phyloP scores from a whole-genome alignment of 371 early-diverging fungal species.

The Blakeslea trispora region DNA sequence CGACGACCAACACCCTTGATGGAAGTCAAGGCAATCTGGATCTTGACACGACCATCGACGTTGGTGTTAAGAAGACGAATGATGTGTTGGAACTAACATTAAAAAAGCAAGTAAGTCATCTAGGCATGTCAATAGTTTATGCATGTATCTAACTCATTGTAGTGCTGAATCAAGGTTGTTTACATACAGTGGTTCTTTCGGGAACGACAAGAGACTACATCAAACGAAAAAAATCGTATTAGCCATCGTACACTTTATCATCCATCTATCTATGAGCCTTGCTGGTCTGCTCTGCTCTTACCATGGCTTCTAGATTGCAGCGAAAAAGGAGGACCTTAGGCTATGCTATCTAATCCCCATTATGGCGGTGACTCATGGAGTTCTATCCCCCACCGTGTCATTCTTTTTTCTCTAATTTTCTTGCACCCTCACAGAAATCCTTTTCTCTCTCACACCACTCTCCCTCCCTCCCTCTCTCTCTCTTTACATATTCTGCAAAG shows the following conservation, averaged over 20 bases:
- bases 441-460: too few species aligned
- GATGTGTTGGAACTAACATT: conserved; percentile 90
- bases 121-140: too few species aligned
- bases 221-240: background rate
- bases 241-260: background rate
- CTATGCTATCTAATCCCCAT: background rate
- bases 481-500: too few species aligned
- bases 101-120: too few species aligned
- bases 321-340: conserved; percentile 20
- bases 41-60: conserved; percentile 97
- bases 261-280: conserved; percentile 17
- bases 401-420: too few species aligned
- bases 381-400: too few species aligned
- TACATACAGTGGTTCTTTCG: conserved; percentile 65
- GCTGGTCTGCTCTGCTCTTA: conserved; percentile 1
- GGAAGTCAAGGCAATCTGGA: conserved; percentile 95
- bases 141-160: too few species aligned
- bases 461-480: too few species aligned
- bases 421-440: too few species aligned
- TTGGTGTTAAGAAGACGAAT: conserved; percentile 99
- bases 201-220: conserved; percentile 87
- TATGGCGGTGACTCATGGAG: too few species aligned
- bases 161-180: background rate
- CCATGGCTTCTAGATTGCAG: conserved; percentile 14
- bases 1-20: conserved; percentile 99